phyloP scores from a whole-genome alignment of 345 rosid genomes.

The Eucalyptus shirleyi region DNA sequence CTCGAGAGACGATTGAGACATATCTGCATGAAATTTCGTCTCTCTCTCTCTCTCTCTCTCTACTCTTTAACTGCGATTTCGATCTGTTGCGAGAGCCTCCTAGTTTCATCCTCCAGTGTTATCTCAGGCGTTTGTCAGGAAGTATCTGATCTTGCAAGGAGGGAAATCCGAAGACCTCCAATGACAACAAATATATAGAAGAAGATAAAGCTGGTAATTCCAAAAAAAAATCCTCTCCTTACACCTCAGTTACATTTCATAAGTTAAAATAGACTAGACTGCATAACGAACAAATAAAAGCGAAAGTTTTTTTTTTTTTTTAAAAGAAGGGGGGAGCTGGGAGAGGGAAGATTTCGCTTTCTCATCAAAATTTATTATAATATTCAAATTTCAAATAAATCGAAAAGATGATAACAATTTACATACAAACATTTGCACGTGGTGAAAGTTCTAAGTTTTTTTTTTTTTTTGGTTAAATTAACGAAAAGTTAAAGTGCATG shows the following conservation, averaged over 20 bases:
- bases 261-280: neutral
- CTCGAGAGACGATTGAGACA: no score
- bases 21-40: no score
- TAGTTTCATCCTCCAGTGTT: neutral
- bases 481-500: no score
- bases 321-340: fast-evolving
- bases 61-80: neutral
- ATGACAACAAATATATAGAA: neutral
- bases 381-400: no score
- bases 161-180: neutral
- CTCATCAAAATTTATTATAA: no score
- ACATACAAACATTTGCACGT: neutral
- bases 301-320: no score
- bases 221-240: neutral
- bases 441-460: neutral
- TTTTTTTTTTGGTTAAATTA: no score
- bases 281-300: neutral
- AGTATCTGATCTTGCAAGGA: neutral
- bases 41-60: no score
- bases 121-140: neutral
- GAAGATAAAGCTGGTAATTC: neutral
- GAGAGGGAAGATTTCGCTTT: no score
- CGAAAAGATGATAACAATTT: no score
- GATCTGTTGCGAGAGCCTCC: neutral
- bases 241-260: neutral